phyloP scores from a whole-genome alignment of 257 asterid species.

The Linaria vulgaris region DNA sequence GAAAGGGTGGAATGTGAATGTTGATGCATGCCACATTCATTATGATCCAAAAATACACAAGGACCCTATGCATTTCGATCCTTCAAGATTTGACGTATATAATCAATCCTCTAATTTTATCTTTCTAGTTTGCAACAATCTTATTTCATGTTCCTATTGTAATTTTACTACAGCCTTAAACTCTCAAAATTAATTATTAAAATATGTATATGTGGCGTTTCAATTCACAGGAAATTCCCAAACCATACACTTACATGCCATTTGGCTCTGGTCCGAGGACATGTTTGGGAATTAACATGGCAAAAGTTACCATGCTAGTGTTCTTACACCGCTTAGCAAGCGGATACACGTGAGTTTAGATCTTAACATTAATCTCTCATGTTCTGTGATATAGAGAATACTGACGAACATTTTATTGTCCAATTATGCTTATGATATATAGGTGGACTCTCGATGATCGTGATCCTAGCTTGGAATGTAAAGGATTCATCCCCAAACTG shows the following conservation, averaged over 20 bases:
- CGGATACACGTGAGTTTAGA: slow-evolving; percentile 56
- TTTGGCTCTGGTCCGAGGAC: slow-evolving; percentile 64
- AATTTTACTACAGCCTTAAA: too few species aligned
- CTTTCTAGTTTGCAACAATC: too few species aligned
- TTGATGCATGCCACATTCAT: slow-evolving; percentile 64
- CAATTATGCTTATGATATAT: background rate
- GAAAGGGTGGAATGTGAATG: slow-evolving; percentile 67
- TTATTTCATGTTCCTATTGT: too few species aligned
- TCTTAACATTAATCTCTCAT: too few species aligned
- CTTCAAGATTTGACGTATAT: slow-evolving; percentile 60
- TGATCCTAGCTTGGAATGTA: slow-evolving; percentile 50
- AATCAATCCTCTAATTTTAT: too few species aligned
- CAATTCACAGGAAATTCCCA: slow-evolving; percentile 47
- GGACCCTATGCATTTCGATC: slow-evolving; percentile 53
- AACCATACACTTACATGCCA: slow-evolving; percentile 61
- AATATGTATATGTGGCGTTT: too few species aligned
- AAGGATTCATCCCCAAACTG: slow-evolving; percentile 57
- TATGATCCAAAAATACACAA: slow-evolving; percentile 44
- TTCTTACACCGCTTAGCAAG: slow-evolving; percentile 48
- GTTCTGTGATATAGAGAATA: too few species aligned
- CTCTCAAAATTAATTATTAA: too few species aligned
- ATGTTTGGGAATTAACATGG: slow-evolving; percentile 70
- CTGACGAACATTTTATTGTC: too few species aligned
- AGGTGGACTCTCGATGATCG: slow-evolving; percentile 65
- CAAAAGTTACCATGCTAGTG: slow-evolving; percentile 55